Evolutionary conservation across 148 eudicot genomes (phyloP), one percentile per base, ranked within the genome.

Genomic region (Persicaria maculosa): DNA sequence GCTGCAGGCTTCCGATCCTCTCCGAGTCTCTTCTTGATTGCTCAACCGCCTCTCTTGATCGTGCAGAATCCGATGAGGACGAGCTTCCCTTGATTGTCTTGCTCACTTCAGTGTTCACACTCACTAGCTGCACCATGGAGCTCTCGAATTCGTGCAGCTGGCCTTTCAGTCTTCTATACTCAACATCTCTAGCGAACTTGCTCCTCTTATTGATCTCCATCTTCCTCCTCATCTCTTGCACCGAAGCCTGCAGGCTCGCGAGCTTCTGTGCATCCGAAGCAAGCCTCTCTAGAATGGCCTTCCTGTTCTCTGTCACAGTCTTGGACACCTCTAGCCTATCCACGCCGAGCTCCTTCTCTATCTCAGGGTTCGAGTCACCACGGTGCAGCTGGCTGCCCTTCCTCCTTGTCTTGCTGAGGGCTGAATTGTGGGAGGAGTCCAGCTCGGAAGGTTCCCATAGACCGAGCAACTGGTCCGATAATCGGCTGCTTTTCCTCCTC

Each of bases 391-490:
- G 76, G 52, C 73, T 76, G 12, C 81, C 86, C 72, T 74, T 78
- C 19, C 80, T 83, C 1, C 71, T 40, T 12, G 64, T 83, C 50
- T 7, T 36, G 76, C 77, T 36, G 79, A 59, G 45, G 52, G 62
- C 25, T 11, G 19, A 82, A 71, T 71, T 80, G 36, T 68, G 76
- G 74, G 44, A 47, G 48, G 76, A 70, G 43, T 77, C 82, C 17
- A 80, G 70, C 77, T 85, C 92, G 2, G 86, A 85, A 54, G 88
- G 79, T 86, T 95, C 94, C 96, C 97, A 92, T 17, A 88, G 79
- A 84, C 83, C 93, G 14, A 95, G 93, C 93, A 92, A 87, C 76
- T 83, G 88, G 77, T 92, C 96, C 69, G 86, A 87, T 7, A 84
- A 70, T 55, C 83, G 76, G 36, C 76, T 79, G 67, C 75, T 81